Evolutionary conservation across 805 yeast species (phyloP).

Genomic region (Candida ovalis): DNA sequence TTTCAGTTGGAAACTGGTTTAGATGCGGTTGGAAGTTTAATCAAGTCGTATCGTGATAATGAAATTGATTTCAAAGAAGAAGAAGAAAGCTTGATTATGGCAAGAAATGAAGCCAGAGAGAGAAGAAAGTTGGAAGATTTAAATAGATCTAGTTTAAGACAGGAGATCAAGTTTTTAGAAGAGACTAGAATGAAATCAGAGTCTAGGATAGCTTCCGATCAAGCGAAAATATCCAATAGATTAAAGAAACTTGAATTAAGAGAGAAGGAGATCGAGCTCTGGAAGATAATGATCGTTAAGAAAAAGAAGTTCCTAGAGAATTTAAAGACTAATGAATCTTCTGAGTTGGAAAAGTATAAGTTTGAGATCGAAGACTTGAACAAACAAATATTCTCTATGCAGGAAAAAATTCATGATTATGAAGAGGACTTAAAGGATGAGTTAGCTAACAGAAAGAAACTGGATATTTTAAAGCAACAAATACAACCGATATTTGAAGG

Average conservation of each 20-base stretch:
- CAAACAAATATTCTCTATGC: slow-evolving; percentile 24
- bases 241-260: slow-evolving; percentile 31
- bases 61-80: slow-evolving; percentile 38
- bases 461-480: slow-evolving; percentile 24
- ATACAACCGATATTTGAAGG: slow-evolving; percentile 22
- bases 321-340: slow-evolving; percentile 14
- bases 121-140: slow-evolving; percentile 39
- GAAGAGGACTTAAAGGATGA: slow-evolving; percentile 33
- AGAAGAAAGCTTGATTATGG: slow-evolving; percentile 31
- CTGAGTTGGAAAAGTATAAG: slow-evolving; percentile 15
- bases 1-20: slow-evolving; percentile 39
- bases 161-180: slow-evolving; percentile 39
- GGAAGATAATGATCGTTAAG: slow-evolving; percentile 30
- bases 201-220: slow-evolving; percentile 32
- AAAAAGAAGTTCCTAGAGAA: slow-evolving; percentile 16
- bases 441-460: slow-evolving; percentile 22
- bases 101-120: slow-evolving; percentile 35
- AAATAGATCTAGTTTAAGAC: slow-evolving; percentile 36
- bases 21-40: slow-evolving; percentile 36
- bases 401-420: slow-evolving; percentile 26
- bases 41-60: slow-evolving; percentile 31
- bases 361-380: slow-evolving; percentile 25
- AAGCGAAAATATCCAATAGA: slow-evolving; percentile 26
- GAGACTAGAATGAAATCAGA: slow-evolving; percentile 37
- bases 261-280: slow-evolving; percentile 31